Percentiles rank a stretch among this genome's conserved stretches.
Evolutionary conservation across 164 flowering plant genomes (phyloP).

Genomic region (Kalanchoe fedtschenkoi): DNA sequence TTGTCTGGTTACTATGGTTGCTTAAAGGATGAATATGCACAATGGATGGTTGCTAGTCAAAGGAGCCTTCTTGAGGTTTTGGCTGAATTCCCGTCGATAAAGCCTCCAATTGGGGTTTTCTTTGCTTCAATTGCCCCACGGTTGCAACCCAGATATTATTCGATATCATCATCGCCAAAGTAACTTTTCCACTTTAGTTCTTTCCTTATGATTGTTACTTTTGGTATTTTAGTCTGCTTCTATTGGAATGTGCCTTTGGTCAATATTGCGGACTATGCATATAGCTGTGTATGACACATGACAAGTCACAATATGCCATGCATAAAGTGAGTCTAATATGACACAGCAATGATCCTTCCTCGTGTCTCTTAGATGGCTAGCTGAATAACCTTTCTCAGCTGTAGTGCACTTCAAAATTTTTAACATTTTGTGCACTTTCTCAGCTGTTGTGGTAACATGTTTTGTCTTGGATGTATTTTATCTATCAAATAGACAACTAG

Average conservation of each 20-base stretch:
- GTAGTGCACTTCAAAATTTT: not conserved
- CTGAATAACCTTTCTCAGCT: not conserved
- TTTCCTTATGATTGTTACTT: not conserved
- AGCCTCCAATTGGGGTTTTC: constrained; percentile 93
- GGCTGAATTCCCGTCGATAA: constrained; percentile 92
- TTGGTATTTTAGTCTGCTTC: not conserved
- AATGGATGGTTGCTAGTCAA: constrained; percentile 78
- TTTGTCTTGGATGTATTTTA: not conserved
- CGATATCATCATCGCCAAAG: constrained; percentile 95
- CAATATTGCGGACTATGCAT: too few relatives aligned
- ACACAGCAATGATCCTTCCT: too few relatives aligned
- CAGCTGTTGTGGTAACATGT: not conserved
- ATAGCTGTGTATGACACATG: not conserved
- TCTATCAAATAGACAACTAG: too few relatives aligned
- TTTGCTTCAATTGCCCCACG: constrained; percentile 94
- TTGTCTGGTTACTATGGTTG: not conserved
- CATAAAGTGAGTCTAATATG: not conserved
- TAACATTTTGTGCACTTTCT: not conserved
- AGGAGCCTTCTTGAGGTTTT: constrained; percentile 93
- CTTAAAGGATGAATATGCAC: constrained; percentile 84
- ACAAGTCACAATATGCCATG: not conserved
- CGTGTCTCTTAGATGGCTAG: not conserved
- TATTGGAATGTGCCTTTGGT: not conserved
- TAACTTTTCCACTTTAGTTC: constrained; percentile 12
- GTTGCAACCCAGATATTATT: constrained; percentile 94